A percentile compares a stretch with the other conserved stretches of the same genome.
Conservation (phyloP, 139 green algal species). For the Picochlorum sp. region DNA sequence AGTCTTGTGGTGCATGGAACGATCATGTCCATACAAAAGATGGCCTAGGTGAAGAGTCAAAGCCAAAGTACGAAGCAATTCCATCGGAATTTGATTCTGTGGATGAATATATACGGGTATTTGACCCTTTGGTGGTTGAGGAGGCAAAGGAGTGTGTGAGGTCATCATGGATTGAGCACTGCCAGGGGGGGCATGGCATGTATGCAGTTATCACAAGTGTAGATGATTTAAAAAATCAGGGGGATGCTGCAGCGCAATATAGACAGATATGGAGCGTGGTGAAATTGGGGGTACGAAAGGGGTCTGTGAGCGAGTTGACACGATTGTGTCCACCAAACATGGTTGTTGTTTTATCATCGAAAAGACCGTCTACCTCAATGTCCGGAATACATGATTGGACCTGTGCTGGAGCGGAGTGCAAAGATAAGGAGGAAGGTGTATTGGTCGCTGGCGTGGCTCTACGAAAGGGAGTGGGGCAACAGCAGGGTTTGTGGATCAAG, state of each 20-base stretch:
- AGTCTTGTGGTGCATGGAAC: too few species aligned
- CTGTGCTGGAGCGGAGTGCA: background rate
- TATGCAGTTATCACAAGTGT: constrained; percentile 20
- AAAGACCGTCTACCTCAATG: background rate
- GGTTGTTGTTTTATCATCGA: background rate
- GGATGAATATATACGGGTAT: constrained; percentile 53
- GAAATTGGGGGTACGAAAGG: background rate
- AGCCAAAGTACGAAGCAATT: constrained; percentile 3
- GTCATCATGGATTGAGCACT: constrained; percentile 38
- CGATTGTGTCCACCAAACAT: background rate
- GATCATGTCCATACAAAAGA: too few species aligned
- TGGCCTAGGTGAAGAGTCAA: too few species aligned
- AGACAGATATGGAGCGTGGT: background rate
- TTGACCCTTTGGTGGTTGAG: constrained; percentile 73
- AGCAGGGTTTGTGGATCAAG: background rate
- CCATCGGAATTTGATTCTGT: constrained; percentile 23
- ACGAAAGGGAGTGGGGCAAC: background rate
- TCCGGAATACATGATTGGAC: background rate
- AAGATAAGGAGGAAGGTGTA: background rate
- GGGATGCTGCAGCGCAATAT: background rate
- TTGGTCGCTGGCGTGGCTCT: constrained; percentile 1
- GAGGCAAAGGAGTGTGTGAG: constrained; percentile 56
- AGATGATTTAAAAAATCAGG: background rate
- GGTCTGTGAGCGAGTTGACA: background rate
- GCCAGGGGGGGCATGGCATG: constrained; percentile 14